Evolutionary conservation across 2,329 filamentous ascomycete genomes (phyloP), one percentile per base, ranked within the genome.

Genomic region (Cercospora brassicicola): DNA sequence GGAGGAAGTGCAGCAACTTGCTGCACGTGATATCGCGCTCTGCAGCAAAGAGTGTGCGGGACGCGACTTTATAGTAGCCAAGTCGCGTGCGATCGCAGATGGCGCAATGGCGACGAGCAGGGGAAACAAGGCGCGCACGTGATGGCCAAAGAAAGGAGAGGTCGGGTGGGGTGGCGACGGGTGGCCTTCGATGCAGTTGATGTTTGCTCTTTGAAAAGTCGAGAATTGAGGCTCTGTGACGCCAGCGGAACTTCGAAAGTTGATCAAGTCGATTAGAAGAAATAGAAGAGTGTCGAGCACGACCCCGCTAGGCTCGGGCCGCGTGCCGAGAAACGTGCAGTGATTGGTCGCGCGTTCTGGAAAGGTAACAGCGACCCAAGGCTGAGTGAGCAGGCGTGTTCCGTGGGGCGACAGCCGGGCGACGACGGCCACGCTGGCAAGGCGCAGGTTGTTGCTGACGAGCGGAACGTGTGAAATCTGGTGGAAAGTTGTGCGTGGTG

Each of bases 21-120:
- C 69, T 55, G 69, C 70, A 73, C 71, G 71, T 72, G 71, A 73
- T 66, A 45, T 59, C 71, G 71, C 68, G 70, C 62, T 30, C 68
- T 64, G 59, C 55, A 59, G 45, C 28, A 23, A 55, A 55, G 48
- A 59, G 36, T 33, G 63, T 39, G 61, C 31, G 62, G 65, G 56
- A 59, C 68, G 66, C 66, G 57, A 62, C 62, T 56, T 31, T 60
- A 59, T 61, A 62, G 62, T 36, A 36, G 51, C 23, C 55, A 33
- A 36, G 65, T 63, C 59, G 65, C 64, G 62, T 64, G 48, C 15
- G 20, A 51, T 57, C 48, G 62, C 51, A 20, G 51, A 64, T 26
- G 48, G 62, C 48, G 62, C 62, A 56, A 64, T 36, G 11, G 15
- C 48, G 31, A 39, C 51, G 30, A n/a, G 56, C 59, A 36, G 56